phyloP scores from a whole-genome alignment of 2,329 filamentous ascomycete species.

The Rhynchosporium agropyri region DNA sequence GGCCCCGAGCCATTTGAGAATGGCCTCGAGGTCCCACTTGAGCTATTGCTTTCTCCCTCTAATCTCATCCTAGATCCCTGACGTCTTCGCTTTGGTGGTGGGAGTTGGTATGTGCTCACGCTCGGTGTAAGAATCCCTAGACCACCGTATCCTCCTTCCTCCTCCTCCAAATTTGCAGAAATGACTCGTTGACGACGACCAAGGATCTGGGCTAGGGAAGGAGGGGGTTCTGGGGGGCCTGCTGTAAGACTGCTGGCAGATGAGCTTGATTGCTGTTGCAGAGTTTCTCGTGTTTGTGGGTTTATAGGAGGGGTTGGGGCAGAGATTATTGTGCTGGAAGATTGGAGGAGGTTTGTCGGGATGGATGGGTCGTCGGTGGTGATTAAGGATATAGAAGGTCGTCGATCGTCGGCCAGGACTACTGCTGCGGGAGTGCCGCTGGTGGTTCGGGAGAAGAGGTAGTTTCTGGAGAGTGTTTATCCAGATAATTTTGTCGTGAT shows the following conservation, averaged over 20 bases:
- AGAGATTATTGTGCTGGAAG: conserved; percentile 52
- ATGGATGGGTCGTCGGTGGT: conserved; percentile 67
- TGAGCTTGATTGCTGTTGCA: conserved; percentile 31
- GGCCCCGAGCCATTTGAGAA: conserved; percentile 58
- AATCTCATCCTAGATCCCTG: conserved; percentile 63
- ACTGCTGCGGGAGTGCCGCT: conserved; percentile 55
- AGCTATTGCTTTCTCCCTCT: conserved; percentile 56
- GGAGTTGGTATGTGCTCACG: conserved; percentile 25
- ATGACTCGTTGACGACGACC: conserved; percentile 58
- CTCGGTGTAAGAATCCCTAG: conserved; percentile 30
- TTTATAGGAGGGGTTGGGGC: conserved; percentile 42
- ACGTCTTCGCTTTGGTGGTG: conserved; percentile 58
- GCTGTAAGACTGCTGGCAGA: conserved; percentile 31
- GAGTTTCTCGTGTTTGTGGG: conserved; percentile 30
- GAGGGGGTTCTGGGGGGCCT: conserved; percentile 35
- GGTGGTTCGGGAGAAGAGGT: conserved; percentile 24
- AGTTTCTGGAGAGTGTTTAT: conserved; percentile 23
- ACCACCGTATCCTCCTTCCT: conserved; percentile 40
- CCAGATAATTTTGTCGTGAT: conserved; percentile 24
- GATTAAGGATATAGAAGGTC: conserved; percentile 58
- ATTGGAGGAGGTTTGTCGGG: conserved; percentile 54
- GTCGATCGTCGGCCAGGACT: conserved; percentile 75
- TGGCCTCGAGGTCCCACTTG: conserved; percentile 57
- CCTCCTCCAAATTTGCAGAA: conserved; percentile 45
- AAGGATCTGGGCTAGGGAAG: conserved; percentile 47